Conservation (phyloP, 2,329 filamentous ascomycete genomes). For the Alternaria incomplexa region DNA sequence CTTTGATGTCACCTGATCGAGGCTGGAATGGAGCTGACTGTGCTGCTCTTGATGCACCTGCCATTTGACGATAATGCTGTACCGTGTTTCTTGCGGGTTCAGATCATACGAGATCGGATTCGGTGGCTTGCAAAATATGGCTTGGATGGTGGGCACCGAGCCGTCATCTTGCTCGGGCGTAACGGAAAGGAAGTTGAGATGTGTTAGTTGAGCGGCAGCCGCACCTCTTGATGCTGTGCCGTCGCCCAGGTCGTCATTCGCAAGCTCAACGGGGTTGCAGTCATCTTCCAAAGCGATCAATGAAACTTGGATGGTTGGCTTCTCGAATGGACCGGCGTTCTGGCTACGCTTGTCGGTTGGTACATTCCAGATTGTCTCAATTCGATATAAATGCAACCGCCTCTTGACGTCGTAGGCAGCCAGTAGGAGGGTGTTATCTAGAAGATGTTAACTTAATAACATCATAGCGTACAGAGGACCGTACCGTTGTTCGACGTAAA, state of each 20-base stretch:
- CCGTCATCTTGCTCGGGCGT: slow-evolving; percentile 67
- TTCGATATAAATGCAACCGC: slow-evolving; percentile 75
- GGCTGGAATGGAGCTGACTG: slow-evolving; percentile 70
- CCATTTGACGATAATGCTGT: slow-evolving; percentile 84
- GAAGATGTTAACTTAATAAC: slow-evolving; percentile 3
- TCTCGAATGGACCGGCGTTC: slow-evolving; percentile 50
- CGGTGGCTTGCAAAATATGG: slow-evolving; percentile 70
- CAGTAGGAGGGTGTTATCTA: slow-evolving; percentile 63
- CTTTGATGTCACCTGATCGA: slow-evolving; percentile 75
- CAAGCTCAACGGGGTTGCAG: slow-evolving; percentile 37
- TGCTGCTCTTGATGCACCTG: slow-evolving; percentile 72
- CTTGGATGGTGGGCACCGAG: slow-evolving; percentile 69
- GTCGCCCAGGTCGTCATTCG: slow-evolving; percentile 29
- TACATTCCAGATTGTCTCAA: slow-evolving; percentile 75
- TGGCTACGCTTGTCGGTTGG: slow-evolving; percentile 63
- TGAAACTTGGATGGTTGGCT: slow-evolving; percentile 39
- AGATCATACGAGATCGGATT: slow-evolving; percentile 47
- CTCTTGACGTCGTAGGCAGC: slow-evolving; percentile 72
- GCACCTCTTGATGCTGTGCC: slow-evolving; percentile 30
- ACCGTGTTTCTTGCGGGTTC: slow-evolving; percentile 67
- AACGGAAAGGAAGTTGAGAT: slow-evolving; percentile 74
- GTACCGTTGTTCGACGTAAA: slow-evolving; percentile 71
- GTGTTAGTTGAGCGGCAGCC: slow-evolving; percentile 62
- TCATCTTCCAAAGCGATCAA: slow-evolving; percentile 38
- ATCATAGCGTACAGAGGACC: slow-evolving; percentile 51